Evolutionary conservation across 805 yeast genomes (phyloP), one percentile per base, ranked within the genome.

Genomic region (Spencermartinsiella europaea): DNA sequence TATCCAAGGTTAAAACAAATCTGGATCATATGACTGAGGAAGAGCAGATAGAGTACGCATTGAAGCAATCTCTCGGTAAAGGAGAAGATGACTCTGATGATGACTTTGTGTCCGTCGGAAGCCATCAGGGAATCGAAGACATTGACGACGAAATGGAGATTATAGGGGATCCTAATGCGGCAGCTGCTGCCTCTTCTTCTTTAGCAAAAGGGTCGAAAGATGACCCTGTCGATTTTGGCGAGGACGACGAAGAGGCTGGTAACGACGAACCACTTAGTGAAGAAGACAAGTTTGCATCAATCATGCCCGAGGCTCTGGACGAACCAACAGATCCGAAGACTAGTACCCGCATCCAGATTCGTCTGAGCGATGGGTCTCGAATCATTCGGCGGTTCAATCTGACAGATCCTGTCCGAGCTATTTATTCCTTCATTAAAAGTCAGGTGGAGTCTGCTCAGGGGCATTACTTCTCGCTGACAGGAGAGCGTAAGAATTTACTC

Each of bases 321-420:
- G 96, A 89, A 58, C 95, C 96, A 0, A 61, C 69, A 2, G 81
- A 75, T 8, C 75, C 78, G 0, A 65, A 71, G 5, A 71, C 80
- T 0, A 68, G 73, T 4, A 86, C 96, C 0, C 72, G 96, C 57
- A 76, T 93, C 21, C 98, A 93, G 65, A 75, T 93, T n/a, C 73
- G 96, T 49, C 76, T 86, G 22, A 93, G 90, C 15, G 87, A 83
- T 57, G 97, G 98, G n/a, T 75, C 80, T 40, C 73, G 97, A 48
- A 67, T 83, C 10, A 83, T 91, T 8, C 82, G 87, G 49, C 76
- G 86, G 48, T 85, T 91, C 55, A 65, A 67, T 5, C 58, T 75
- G 8, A 62, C 67, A 2, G 95, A 85, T 53, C 69, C 73, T 2
- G 87, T 93, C 0, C 48, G 69, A 2, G 64, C 61, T 1, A 63